A percentile compares a stretch with the other conserved stretches of the same genome.
Evolutionary conservation across 1,139 yeast genomes (phyloP).

Genomic region (Yamadazyma spencermartinsiae): DNA sequence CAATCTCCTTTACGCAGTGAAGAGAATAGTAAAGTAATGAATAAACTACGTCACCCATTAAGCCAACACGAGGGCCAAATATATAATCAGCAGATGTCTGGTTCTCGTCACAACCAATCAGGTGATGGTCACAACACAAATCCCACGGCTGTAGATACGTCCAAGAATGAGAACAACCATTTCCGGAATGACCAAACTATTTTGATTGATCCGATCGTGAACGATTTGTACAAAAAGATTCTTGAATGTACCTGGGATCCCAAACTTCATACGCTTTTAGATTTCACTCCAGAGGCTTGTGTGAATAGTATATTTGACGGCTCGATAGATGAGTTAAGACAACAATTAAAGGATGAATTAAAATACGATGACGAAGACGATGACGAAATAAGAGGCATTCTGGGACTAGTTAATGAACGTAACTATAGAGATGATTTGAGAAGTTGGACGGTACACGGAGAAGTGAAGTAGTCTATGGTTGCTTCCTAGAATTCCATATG

Average conservation of each 20-base stretch:
- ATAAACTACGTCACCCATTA: neutral
- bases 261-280: constrained; percentile 56
- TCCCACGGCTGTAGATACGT: neutral
- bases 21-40: neutral
- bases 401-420: constrained; percentile 43
- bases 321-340: constrained; percentile 71
- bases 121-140: neutral
- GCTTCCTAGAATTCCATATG: neutral
- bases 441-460: constrained; percentile 40
- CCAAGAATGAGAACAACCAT: neutral
- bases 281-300: constrained; percentile 69
- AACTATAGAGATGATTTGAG: constrained; percentile 42
- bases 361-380: constrained; percentile 53
- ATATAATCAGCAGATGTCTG: neutral
- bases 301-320: constrained; percentile 69
- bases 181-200: constrained; percentile 9
- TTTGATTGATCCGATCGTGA: constrained; percentile 52
- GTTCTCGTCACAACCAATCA: neutral
- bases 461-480: constrained; percentile 1
- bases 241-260: constrained; percentile 79
- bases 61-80: neutral
- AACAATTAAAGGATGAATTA: constrained; percentile 23
- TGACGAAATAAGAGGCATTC: constrained; percentile 41
- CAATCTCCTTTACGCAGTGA: constrained; percentile 6
- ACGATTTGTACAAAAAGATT: constrained; percentile 57